Base-by-base conservation (phyloP, 306 rosid species). In the Carpinus viminea region DNA sequence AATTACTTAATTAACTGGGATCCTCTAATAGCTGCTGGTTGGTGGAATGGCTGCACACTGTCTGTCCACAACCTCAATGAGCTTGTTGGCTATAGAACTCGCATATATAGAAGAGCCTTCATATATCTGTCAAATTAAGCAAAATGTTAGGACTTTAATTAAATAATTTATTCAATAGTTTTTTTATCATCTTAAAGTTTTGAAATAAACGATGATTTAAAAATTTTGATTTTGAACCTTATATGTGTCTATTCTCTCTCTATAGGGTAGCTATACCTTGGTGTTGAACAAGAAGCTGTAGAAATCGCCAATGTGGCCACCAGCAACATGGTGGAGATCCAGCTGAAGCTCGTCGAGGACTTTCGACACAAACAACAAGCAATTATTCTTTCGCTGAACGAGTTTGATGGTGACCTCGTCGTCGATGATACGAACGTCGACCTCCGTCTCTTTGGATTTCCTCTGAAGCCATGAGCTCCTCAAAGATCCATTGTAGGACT, bases 391-490 rank as follows among this genome's bases (percentile, higher is more conserved):
- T 56, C 93, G 82, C 61, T 93, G 97, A 6, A 91, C 93, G 16
- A 93, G 83, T 69, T 93, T 93, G 66, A 93, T 83, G 10, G 93
- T 93, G 0, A 91, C 96, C 75, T 91, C 92, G 51, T 91, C 87
- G 2, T 93, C 90, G 7, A 90, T 66, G 21, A 91, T 91, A 2
- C 93, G 74, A 21, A 93, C 90, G 76, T 93, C 98, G 4, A 93
- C 95, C 77, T 93, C 98, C 0, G 92, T 90, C 82, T 93, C 93
- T 80, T 86, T 92, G 7, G 92, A 91, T 77, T 91, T 93, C 79
- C 93, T 91, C 80, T 93, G 98, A n/a, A 95, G 88, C 99, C 99
- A 95, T 16, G 99, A 93, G 82, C 93, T 88, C 72, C 96, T 87
- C 26, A 91, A 65, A 73, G 85, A 70, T 10, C 83, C 85, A 81